These are phyloP conservation scores for Tetradesmus obliquus DNA, from an alignment of 139 green algal species.

Conservation along the genomic window DNA sequence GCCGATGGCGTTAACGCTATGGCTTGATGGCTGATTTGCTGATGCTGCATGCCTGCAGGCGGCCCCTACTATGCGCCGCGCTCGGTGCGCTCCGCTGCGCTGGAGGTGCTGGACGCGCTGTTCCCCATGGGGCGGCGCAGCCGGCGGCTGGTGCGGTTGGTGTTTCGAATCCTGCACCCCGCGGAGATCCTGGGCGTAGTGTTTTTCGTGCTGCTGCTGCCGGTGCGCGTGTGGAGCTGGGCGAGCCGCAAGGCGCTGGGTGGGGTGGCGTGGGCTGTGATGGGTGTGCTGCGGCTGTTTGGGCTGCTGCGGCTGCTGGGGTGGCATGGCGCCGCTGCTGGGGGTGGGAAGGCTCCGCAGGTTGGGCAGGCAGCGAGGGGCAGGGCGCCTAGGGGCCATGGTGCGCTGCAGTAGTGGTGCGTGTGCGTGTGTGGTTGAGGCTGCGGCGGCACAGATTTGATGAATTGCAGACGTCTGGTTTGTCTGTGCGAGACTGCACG, in stretches of 20 bases:
- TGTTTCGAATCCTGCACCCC: constrained; percentile 71
- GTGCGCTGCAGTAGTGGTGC: background rate
- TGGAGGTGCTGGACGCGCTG: constrained; percentile 68
- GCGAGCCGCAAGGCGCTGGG: background rate
- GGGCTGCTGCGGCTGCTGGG: background rate
- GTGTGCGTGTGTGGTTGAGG: no score
- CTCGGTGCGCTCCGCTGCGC: constrained; percentile 65
- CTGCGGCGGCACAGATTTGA: no score
- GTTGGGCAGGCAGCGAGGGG: background rate
- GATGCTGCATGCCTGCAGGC: constrained; percentile 44
- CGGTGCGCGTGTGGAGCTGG: constrained; percentile 42
- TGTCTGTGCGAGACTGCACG: no score
- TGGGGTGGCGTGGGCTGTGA: background rate
- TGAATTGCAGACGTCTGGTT: no score
- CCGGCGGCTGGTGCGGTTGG: constrained; percentile 66
- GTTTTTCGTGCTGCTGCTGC: constrained; percentile 48
- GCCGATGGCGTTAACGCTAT: no score
- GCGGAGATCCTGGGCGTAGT: constrained; percentile 58
- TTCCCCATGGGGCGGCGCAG: constrained; percentile 75
- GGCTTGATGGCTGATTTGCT: background rate
- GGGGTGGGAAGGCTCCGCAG: background rate
- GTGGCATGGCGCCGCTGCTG: background rate
- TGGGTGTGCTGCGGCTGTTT: constrained; percentile 8
- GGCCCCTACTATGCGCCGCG: constrained; percentile 78
- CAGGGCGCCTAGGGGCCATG: background rate